Percentiles rank a stretch among this genome's conserved stretches.
phyloP scores from a whole-genome alignment of 257 asterid species.

The Petunia secreta region DNA sequence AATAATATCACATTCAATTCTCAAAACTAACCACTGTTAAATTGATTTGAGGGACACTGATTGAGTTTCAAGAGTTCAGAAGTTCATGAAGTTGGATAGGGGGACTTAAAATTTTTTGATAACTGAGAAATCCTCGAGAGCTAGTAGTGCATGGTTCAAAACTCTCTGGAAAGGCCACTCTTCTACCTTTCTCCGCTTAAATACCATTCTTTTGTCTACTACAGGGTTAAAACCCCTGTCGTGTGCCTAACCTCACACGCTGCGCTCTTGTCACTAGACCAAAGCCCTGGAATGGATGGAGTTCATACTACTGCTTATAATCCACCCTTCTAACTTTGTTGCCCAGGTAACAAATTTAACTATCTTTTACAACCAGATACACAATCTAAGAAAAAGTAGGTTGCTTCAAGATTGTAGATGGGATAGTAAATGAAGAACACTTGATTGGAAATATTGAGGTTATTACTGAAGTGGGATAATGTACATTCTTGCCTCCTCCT shows the following conservation, averaged over 20 bases:
- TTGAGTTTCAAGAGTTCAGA: background rate
- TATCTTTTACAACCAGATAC: background rate
- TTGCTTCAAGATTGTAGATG: background rate
- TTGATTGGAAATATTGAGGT: background rate
- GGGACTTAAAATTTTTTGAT: no score
- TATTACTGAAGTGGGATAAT: background rate
- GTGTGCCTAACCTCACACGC: no score
- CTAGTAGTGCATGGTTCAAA: no score
- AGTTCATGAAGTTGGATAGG: background rate
- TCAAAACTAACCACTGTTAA: background rate
- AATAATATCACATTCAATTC: background rate
- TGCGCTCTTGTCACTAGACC: no score
- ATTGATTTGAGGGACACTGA: background rate
- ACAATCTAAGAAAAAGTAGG: background rate
- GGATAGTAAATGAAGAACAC: background rate
- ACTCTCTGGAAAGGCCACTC: no score
- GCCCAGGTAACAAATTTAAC: background rate
- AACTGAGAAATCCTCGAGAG: no score
- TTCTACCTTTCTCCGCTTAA: no score
- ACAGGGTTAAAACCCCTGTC: no score
- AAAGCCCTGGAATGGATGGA: no score
- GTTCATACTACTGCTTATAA: background rate
- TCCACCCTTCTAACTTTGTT: constrained; percentile 9
- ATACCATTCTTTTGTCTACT: no score
- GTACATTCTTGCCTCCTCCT: constrained; percentile 1